Evolutionary conservation across 164 flowering plant genomes (phyloP).

Genomic region (Santalum album): DNA sequence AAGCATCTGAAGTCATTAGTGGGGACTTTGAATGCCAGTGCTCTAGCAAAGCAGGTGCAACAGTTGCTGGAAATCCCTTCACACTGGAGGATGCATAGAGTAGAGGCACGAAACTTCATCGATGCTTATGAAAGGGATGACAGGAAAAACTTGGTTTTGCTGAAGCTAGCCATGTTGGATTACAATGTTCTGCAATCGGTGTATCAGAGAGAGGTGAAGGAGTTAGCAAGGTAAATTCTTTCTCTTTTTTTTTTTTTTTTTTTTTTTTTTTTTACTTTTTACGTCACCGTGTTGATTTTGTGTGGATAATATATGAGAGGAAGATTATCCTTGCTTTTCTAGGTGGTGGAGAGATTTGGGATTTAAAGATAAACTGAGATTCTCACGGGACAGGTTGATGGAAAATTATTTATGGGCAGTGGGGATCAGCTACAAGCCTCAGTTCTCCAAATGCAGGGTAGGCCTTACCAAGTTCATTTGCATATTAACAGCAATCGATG

Average conservation of each 20-base stretch:
- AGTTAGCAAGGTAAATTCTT: slow-evolving; percentile 16
- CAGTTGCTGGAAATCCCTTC: slow-evolving; percentile 16
- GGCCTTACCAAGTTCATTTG: slow-evolving; percentile 13
- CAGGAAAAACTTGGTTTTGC: slow-evolving; percentile 3
- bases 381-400: slow-evolving; percentile 24
- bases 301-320: no score
- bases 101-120: slow-evolving; percentile 18
- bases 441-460: slow-evolving; percentile 12
- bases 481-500: slow-evolving; percentile 17
- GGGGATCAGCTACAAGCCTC: slow-evolving; percentile 12
- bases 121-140: slow-evolving; percentile 8
- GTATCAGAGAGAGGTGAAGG: slow-evolving; percentile 17
- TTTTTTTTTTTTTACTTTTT: no score
- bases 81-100: slow-evolving; percentile 19
- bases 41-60: slow-evolving; percentile 1
- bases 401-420: slow-evolving; percentile 23
- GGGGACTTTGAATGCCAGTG: not conserved
- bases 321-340: no score
- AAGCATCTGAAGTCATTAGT: slow-evolving; percentile 3
- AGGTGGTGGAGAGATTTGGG: slow-evolving; percentile 28
- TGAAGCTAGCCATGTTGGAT: slow-evolving; percentile 23
- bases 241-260: no score
- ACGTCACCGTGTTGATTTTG: no score
- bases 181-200: slow-evolving; percentile 21
- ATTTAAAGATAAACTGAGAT: slow-evolving; percentile 7